Percentiles rank a stretch among this genome's conserved stretches.
Evolutionary conservation across 345 rosid genomes (phyloP).

Genomic region (Eucalyptus sp.): DNA sequence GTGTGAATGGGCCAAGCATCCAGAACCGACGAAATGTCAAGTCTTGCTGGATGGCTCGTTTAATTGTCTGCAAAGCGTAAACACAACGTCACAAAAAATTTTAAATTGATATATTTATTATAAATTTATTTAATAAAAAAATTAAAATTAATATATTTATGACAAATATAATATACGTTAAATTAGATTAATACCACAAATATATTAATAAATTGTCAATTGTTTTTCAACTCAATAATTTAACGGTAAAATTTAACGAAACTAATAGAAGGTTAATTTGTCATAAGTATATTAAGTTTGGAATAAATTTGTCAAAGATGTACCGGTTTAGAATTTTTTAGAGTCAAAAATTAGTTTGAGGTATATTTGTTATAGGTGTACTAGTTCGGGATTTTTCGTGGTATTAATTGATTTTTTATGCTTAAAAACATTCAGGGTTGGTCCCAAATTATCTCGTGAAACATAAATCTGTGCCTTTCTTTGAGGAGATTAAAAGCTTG

Average conservation of each 20-base stretch:
- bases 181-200: too few species aligned
- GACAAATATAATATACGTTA: too few species aligned
- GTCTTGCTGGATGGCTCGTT: not conserved
- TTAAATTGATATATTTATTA: accelerated
- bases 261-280: too few species aligned
- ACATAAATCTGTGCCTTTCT: not conserved
- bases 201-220: too few species aligned
- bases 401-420: not conserved
- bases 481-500: not conserved
- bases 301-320: accelerated
- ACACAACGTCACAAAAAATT: too few species aligned
- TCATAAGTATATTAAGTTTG: too few species aligned
- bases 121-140: too few species aligned
- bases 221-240: too few species aligned
- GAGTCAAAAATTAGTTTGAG: too few species aligned
- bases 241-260: too few species aligned
- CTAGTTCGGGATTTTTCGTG: accelerated
- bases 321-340: accelerated
- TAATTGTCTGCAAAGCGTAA: not conserved
- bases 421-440: not conserved
- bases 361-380: too few species aligned
- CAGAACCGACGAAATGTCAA: not conserved
- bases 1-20: not conserved
- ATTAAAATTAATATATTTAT: too few species aligned
- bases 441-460: not conserved